Evolutionary conservation across 345 rosid genomes (phyloP).

Genomic region (Pistacia vera): DNA sequence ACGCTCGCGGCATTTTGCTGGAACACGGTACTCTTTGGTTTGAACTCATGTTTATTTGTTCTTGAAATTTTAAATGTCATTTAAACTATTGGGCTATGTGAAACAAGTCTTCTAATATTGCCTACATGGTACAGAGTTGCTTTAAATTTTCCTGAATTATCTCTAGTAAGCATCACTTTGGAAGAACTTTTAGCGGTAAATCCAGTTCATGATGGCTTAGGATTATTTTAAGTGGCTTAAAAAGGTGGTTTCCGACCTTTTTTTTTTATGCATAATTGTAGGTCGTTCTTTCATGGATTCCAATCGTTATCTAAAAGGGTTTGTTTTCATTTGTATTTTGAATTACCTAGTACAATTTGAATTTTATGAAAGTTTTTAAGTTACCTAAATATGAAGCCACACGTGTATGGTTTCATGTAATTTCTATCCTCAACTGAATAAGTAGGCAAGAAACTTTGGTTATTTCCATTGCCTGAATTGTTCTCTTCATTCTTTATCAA

Average conservation of each 20-base stretch:
- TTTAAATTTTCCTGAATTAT: neutral
- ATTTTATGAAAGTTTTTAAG: neutral
- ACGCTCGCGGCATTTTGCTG: slow-evolving; percentile 98
- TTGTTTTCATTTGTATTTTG: neutral
- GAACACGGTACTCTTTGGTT: slow-evolving; percentile 71
- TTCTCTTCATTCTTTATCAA: no score
- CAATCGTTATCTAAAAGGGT: no score
- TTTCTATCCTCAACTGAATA: no score
- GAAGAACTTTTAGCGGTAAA: neutral
- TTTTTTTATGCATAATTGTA: no score
- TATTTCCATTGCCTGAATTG: no score
- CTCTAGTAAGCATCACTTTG: neutral
- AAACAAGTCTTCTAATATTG: neutral
- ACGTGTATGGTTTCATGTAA: no score
- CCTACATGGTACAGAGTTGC: neutral
- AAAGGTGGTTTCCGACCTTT: no score
- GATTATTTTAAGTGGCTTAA: neutral
- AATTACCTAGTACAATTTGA: neutral
- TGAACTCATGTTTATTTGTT: slow-evolving; percentile 3
- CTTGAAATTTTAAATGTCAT: neutral
- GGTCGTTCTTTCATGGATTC: no score
- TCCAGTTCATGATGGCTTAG: slow-evolving; percentile 5
- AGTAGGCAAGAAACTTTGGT: neutral
- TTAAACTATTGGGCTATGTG: neutral
- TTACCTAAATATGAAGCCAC: neutral